Evolutionary conservation across 2,329 filamentous ascomycete species (phyloP).

Genomic region (Corynespora cassiicola): DNA sequence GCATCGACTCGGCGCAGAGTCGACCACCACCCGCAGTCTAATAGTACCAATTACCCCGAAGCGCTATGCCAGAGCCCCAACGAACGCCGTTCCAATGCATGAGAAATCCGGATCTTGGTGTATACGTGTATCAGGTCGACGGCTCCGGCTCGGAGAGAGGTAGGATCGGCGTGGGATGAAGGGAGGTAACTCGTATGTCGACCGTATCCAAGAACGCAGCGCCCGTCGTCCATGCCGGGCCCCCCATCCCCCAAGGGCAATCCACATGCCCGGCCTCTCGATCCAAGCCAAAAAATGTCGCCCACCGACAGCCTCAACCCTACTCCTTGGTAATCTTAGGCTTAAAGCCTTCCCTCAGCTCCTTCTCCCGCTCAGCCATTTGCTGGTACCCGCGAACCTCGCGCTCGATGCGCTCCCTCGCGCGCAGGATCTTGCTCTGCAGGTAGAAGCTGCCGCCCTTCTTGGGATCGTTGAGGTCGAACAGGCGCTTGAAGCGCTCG

Average conservation of each 20-base stretch:
- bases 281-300: neutral
- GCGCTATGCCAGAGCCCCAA: conserved; percentile 24
- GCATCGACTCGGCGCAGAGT: neutral
- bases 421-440: conserved; percentile 93
- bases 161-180: no score
- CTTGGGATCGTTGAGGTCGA: conserved; percentile 91
- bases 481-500: conserved; percentile 90
- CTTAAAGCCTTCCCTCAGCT: conserved; percentile 86
- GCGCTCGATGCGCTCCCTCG: conserved; percentile 88
- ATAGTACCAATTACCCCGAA: conserved; percentile 11
- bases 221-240: no score
- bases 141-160: neutral
- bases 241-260: neutral
- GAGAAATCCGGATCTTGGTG: conserved; percentile 3
- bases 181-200: no score
- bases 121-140: neutral
- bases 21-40: conserved; percentile 10
- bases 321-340: conserved; percentile 87
- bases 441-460: conserved; percentile 98
- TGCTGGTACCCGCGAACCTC: conserved; percentile 78
- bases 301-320: conserved; percentile 47
- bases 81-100: conserved; percentile 31
- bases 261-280: neutral
- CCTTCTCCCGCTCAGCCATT: conserved; percentile 75
- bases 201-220: no score